Evolutionary conservation across 257 asterid genomes (phyloP).

Genomic region (Voacanga thouarsii): DNA sequence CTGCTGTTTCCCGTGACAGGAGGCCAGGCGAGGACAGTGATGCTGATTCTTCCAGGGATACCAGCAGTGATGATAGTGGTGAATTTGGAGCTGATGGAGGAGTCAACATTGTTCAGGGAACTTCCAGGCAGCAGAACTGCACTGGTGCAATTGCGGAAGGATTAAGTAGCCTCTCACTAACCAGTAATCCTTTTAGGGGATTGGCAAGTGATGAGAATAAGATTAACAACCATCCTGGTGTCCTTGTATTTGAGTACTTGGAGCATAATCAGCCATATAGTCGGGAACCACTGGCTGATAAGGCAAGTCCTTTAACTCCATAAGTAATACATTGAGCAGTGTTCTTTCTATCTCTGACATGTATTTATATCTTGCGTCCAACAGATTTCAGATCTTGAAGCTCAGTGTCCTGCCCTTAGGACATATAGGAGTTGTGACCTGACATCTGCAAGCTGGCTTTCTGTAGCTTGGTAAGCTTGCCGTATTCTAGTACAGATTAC

Average conservation of each 20-base stretch:
- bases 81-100: conserved; percentile 53
- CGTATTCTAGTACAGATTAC: background rate
- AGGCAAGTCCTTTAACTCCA: conserved; percentile 48
- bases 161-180: conserved; percentile 30
- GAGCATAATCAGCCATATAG: conserved; percentile 75
- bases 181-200: conserved; percentile 32
- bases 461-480: conserved; percentile 79
- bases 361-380: conserved; percentile 14
- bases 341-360: background rate
- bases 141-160: conserved; percentile 30
- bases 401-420: conserved; percentile 63
- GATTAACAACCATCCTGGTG: conserved; percentile 58
- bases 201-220: conserved; percentile 40
- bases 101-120: conserved; percentile 29
- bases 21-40: conserved; percentile 86
- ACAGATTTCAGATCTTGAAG: conserved; percentile 72
- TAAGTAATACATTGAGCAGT: background rate
- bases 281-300: conserved; percentile 88
- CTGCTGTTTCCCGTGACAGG: conserved; percentile 29
- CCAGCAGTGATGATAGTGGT: conserved; percentile 66
- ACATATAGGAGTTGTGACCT: conserved; percentile 78
- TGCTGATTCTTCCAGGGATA: conserved; percentile 69
- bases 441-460: conserved; percentile 81
- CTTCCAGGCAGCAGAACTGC: conserved; percentile 36
- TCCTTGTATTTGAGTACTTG: conserved; percentile 62